phyloP scores from a whole-genome alignment of 78 protist genomes.

The slime mould (Dictyostelium discoideum) region DNA sequence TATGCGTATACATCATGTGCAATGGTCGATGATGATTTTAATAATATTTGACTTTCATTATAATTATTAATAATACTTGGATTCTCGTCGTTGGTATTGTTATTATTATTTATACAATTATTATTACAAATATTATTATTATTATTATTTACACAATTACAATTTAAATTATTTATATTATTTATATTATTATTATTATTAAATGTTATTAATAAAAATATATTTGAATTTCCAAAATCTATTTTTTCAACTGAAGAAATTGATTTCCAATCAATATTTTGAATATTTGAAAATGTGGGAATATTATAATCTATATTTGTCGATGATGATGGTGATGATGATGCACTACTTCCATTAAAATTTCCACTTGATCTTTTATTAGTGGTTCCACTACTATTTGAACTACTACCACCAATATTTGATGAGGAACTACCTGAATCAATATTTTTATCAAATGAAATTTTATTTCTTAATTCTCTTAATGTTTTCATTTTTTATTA shows the following conservation, averaged over 20 bases:
- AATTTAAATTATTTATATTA: neutral
- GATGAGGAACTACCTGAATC: neutral
- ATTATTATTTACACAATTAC: neutral
- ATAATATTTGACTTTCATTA: neutral
- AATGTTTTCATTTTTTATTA: neutral
- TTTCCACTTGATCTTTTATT: neutral
- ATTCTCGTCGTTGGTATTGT: neutral
- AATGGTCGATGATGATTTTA: slow-evolving; percentile 12
- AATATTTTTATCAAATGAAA: neutral
- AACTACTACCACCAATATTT: neutral
- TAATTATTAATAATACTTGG: neutral
- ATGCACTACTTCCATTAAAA: neutral
- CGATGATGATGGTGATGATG: neutral
- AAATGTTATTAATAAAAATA: neutral
- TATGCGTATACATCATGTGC: slow-evolving; percentile 28
- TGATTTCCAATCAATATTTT: slow-evolving; percentile 5
- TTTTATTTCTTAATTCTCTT: slow-evolving; percentile 9
- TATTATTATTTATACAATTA: neutral
- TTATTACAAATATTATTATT: neutral
- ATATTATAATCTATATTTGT: neutral
- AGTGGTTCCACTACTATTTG: neutral
- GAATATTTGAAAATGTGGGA: neutral
- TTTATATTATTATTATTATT: neutral
- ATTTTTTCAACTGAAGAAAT: neutral
- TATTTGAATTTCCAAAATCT: slow-evolving; percentile 1